Conservation (phyloP, 306 rosid species). For the Acmispon strigosus region DNA sequence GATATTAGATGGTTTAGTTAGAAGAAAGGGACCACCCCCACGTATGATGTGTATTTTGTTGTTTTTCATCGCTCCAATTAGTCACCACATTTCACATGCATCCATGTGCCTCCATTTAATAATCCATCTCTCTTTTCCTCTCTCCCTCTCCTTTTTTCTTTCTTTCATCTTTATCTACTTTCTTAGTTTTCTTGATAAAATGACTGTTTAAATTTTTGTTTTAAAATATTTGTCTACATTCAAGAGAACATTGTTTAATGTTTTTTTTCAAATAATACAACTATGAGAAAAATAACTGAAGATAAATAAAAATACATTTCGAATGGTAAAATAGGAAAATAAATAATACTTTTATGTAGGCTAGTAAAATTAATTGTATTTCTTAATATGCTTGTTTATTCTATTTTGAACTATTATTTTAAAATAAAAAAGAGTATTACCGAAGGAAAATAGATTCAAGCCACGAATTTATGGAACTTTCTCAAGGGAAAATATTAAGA, state of each 20-base stretch:
- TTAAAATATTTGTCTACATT: too few species aligned
- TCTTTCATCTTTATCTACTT: background rate
- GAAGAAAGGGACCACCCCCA: constrained; percentile 12
- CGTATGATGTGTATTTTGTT: constrained; percentile 6
- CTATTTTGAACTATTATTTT: too few species aligned
- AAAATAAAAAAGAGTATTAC: too few species aligned
- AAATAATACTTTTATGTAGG: too few species aligned
- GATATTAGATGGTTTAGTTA: background rate
- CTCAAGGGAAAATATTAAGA: background rate
- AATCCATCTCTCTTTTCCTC: constrained; percentile 21
- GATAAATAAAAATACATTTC: too few species aligned
- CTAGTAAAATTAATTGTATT: too few species aligned
- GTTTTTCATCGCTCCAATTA: constrained; percentile 22
- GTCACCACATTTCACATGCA: constrained; percentile 52
- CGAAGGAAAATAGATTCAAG: background rate
- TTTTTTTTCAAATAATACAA: too few species aligned
- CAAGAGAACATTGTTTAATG: too few species aligned
- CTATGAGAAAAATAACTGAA: too few species aligned
- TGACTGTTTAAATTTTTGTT: too few species aligned
- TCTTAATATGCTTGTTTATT: too few species aligned
- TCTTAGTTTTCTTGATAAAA: background rate
- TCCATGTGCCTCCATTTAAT: constrained; percentile 62
- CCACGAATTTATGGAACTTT: background rate
- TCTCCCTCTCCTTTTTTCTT: background rate
- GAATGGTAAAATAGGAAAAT: too few species aligned